Evolutionary conservation across 306 rosid species (phyloP), one percentile per base, ranked within the genome.

Genomic region (Crotalaria pallida): DNA sequence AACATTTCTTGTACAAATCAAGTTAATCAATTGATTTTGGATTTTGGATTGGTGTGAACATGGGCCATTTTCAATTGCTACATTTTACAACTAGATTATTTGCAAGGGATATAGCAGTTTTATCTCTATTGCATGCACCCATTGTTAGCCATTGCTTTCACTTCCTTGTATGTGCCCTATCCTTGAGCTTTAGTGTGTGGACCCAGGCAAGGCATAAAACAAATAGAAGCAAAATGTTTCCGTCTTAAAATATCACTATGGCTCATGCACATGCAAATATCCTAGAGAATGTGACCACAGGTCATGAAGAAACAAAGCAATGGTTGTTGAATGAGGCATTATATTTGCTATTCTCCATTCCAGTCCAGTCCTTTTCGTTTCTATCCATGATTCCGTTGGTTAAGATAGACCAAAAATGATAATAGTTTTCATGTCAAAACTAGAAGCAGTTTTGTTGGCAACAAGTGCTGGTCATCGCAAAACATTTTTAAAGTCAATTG

Each of bases 91-190:
- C 49, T 50, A 49, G 49, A 41, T 68, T 22, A 53, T 69, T 62
- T 62, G 26, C 10, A 22, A 45, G 52, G 43, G 31, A 3, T 81
- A 45, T 69, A 62, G 41, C 58, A 59, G 18, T 43, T 26, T 40
- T 69, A 50, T 74, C 72, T 70, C 27, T 58, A 12, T 66, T 22
- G 31, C 62, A 21, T 64, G 51, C 78, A 24, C 33, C 51, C 44
- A 61, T 18, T 49, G 77, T 38, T 72, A 49, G 76, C 69, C 38
- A 51, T 48, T 40, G 59, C 78, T 80, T 77, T 73, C 66, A 43
- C 59, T 64, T 62, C 58, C 31, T 58, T 60, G 73, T 81, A 80
- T 80, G 81, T 80, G 85, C 81, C 76, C 31, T 71, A 69, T 69
- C 58, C 70, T 73, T 64, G 53, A 80, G 65, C 81, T 62, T 50